Conservation (phyloP, 768 basidiomycete genomes). For the Pleurotus sapidus region DNA sequence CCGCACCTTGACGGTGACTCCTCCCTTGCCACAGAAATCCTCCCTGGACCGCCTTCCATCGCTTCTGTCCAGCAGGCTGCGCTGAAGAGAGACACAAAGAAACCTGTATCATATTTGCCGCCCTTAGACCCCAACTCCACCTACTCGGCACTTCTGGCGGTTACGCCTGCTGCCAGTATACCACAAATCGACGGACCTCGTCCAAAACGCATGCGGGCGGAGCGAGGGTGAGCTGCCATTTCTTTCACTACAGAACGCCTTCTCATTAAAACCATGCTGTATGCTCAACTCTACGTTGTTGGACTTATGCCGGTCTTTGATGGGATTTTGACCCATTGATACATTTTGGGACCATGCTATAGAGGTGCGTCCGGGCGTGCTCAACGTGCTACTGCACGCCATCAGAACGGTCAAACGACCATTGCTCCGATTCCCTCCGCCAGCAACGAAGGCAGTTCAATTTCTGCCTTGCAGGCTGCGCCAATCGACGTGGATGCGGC, state of each 20-base stretch:
- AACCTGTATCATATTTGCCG: slow-evolving; percentile 80
- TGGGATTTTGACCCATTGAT: not conserved
- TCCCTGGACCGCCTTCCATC: slow-evolving; percentile 83
- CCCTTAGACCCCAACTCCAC: slow-evolving; percentile 85
- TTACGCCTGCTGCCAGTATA: slow-evolving; percentile 47
- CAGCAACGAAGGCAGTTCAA: slow-evolving; percentile 32
- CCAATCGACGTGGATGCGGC: slow-evolving; percentile 49
- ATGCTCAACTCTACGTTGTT: not conserved
- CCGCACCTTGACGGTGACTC: slow-evolving; percentile 81
- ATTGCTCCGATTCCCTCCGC: slow-evolving; percentile 31
- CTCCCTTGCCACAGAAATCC: slow-evolving; percentile 82
- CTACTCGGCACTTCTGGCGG: slow-evolving; percentile 73
- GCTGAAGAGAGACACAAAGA: slow-evolving; percentile 79
- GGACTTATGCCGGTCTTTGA: not conserved
- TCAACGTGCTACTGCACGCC: slow-evolving; percentile 70
- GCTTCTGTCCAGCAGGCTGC: slow-evolving; percentile 66
- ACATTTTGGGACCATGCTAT: slow-evolving; percentile 12
- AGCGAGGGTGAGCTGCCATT: slow-evolving; percentile 60
- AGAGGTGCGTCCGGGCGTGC: slow-evolving; percentile 65
- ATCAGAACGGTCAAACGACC: slow-evolving; percentile 44
- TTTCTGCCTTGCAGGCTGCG: slow-evolving; percentile 39
- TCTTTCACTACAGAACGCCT: slow-evolving; percentile 8
- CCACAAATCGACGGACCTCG: slow-evolving; percentile 66
- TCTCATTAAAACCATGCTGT: too few relatives aligned
- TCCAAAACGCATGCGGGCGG: slow-evolving; percentile 69